Base-by-base conservation (phyloP, 108 stramenopile species). In the Nitzschia palea region DNA sequence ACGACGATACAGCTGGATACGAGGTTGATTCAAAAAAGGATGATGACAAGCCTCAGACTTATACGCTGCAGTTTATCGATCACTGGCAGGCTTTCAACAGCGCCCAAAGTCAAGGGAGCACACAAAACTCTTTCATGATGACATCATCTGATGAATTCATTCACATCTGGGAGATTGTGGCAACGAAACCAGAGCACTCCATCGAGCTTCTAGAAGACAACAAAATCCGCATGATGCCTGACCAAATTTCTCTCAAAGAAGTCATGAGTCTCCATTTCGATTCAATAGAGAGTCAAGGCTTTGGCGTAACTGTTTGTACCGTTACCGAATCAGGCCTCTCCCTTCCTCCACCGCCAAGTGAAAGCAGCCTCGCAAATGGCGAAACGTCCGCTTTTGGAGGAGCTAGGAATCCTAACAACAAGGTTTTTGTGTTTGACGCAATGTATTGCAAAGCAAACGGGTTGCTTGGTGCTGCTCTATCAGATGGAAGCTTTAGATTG, bases 341-440 rank as follows among this genome's bases (percentile, higher is more conserved):
- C n/a, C 44, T 87, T 30, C 66, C 77, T 4, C 40, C 84, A 17
- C 67, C 70, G 32, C 81, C 68, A 17, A 47, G 32, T 28, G 48
- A 82, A 31, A 18, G 58, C 35, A 55, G 57, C 22, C 57, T 45
- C 29, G 55, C 20, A 15, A 27, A 30, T 35, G 67, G 31, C 31
- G 51, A 28, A 14, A 17, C 45, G 17, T 27, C 33, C 17, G 63
- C 62, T 50, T 94, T 91, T 71, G 93, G 93, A 12, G 93, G 93
- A 32, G 74, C 73, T 2, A 78, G 93, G 6, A 94, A 94, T 69
- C 93, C 93, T n/a, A 76, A 86, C 28, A 84, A 86, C 62, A 54
- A 76, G 8, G 35, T 89, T 0, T 94, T 70, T 55, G 88, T 91
- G 4, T 94, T 94, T 74, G 93, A 94, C 76, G 86, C 93, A 18